Evolutionary conservation across 1,139 yeast genomes (phyloP).

Genomic region (Lodderomyces oxycetoniae): DNA sequence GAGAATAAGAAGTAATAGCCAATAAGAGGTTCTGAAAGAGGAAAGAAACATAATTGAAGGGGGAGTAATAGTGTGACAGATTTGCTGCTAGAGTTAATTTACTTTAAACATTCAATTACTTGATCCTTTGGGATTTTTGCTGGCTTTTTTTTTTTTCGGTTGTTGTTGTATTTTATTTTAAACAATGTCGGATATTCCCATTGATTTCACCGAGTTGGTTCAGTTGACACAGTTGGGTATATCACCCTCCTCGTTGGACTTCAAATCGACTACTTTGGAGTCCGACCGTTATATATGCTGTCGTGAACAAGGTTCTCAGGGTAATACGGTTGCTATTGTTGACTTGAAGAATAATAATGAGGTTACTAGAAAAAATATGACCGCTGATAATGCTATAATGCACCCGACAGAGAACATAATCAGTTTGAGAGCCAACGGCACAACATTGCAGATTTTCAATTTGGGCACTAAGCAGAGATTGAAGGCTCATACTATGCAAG

Average conservation of each 20-base stretch:
- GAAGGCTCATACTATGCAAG: constrained; percentile 80
- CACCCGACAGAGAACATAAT: constrained; percentile 86
- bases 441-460: constrained; percentile 91
- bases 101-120: too few species aligned
- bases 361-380: constrained; percentile 82
- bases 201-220: constrained; percentile 92
- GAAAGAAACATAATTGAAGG: too few species aligned
- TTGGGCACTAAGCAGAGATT: constrained; percentile 82
- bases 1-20: too few species aligned
- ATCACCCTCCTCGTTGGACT: constrained; percentile 79
- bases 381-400: constrained; percentile 97
- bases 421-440: constrained; percentile 92
- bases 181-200: constrained; percentile 67
- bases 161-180: background rate
- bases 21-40: too few species aligned
- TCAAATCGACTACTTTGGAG: constrained; percentile 90
- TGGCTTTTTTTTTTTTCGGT: too few species aligned
- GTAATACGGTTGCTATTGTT: constrained; percentile 89
- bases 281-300: constrained; percentile 87
- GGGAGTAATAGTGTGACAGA: too few species aligned
- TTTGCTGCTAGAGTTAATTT: too few species aligned
- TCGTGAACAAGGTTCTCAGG: constrained; percentile 70
- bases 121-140: too few species aligned
- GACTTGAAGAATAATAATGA: constrained; percentile 75
- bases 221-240: constrained; percentile 83